These are phyloP conservation scores for Eimeria tenella DNA, from an alignment of 169 alveolate species.

Conservation along the genomic window DNA sequence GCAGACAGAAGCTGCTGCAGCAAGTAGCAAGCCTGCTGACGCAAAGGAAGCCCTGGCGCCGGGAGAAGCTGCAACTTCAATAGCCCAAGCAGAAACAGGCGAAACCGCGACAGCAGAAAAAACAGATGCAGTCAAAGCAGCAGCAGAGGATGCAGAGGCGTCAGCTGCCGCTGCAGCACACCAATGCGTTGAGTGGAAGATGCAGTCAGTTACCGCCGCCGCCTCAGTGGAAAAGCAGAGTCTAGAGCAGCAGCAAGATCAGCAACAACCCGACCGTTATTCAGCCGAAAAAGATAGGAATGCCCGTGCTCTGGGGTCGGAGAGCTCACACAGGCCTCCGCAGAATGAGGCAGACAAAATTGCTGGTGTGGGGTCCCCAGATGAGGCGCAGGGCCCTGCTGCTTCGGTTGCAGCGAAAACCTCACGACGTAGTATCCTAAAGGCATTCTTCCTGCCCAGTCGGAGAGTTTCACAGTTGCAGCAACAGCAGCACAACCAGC, in stretches of 20 bases:
- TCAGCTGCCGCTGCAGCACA: not conserved
- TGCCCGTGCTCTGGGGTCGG: too few relatives aligned
- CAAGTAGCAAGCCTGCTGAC: not conserved
- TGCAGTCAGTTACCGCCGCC: too few relatives aligned
- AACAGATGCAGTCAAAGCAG: not conserved
- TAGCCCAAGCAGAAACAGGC: not conserved
- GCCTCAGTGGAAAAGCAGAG: not conserved
- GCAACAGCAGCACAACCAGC: not conserved
- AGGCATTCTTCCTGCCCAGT: not conserved
- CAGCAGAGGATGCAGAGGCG: not conserved
- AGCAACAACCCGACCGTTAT: not conserved
- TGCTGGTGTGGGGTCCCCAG: too few relatives aligned
- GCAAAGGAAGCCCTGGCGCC: not conserved
- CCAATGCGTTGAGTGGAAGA: too few relatives aligned
- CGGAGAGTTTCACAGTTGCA: not conserved
- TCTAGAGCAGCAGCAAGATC: not conserved
- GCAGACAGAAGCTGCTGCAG: slow-evolving; percentile 13
- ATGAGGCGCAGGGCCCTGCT: not conserved
- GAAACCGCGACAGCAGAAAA: not conserved
- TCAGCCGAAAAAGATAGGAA: too few relatives aligned
- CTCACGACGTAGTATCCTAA: not conserved
- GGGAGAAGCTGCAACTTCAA: not conserved
- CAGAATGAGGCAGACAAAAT: too few relatives aligned
- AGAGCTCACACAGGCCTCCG: too few relatives aligned
- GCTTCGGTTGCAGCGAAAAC: slow-evolving; percentile 5